Base-by-base conservation (phyloP, 2,329 filamentous ascomycete species). In the Clonostachys rosea region DNA sequence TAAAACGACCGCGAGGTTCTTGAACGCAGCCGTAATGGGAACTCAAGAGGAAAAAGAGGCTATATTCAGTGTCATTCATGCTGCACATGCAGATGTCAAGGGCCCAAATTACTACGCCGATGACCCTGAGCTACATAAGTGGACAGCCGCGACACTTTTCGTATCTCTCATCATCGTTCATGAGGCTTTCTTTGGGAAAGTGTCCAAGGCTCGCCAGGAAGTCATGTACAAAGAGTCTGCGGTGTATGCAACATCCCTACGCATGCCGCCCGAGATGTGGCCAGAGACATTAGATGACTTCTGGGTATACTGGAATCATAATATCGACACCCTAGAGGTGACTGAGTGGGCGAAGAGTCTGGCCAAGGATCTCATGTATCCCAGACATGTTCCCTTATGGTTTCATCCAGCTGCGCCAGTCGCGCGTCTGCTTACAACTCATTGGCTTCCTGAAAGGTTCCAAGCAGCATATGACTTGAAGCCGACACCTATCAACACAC, bases 71-170 rank as follows among this genome's bases (percentile, higher is more conserved):
- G 59, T 68, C 51, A 61, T 68, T 8, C 62, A 69, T 48, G 52
- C 53, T 12, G 63, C 62, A 10, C 65, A 70, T 49, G 50, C 55
- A 6, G 39, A 52, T 5, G 61, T 69, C 30, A 58, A 57, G n/a
- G 65, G 65, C 3, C 51, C 54, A 18, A 52, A 50, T 10, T 68
- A 68, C 50, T 54, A 56, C 34, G 66, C 67, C 43, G 58, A 68
- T 44, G 65, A 69, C 47, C 59, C 63, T 5, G 51, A 56, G 33
- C 59, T 69, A 10, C 67, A 69, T 50, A 59, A 65, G 42, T 70
- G 66, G 68, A 66, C 69, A 12, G 66, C 67, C 1, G 62, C 66
- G 2, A 69, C 67, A 3, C 55, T 69, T 6, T 70, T 69, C 45
- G 66, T 63, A 7, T 58, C 63, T 2, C 56, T 58, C 6, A 54